Base-by-base conservation (phyloP, 2,329 filamentous ascomycete species). In the Fusarium torreyae region DNA sequence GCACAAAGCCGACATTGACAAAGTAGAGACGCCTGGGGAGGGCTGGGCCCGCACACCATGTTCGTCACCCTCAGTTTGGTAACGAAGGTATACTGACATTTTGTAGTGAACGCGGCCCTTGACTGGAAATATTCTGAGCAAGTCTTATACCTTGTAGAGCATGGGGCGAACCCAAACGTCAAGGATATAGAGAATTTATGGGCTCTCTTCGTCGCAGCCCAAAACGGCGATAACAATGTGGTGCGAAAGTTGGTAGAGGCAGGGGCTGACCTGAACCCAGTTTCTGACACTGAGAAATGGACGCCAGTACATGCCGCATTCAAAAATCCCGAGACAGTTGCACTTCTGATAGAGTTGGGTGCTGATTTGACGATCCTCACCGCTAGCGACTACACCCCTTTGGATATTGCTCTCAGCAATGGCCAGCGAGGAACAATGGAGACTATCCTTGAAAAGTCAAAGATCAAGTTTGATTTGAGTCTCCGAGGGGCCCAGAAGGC, bases 81-180 rank as follows among this genome's bases (percentile, higher is more conserved):
- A 22, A 5, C 7, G 26, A 1, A 6, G 8, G 1, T 5, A 13
- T 14, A 22, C 26, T 43, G 2, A 43, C 15, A 10, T 10, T 0
- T 14, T 22, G 2, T 22, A 51, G 48, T 44, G 20, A 26, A 34
- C 5, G 28, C 9, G 2, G 59, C 63, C 8, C 20, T 56, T 2
- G 49, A 55, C 5, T 24, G 24, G 17, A 9, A 22, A 6, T n/a
- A 20, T 7, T 5, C 13, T 1, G 44, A 51, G 9, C 26, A 17
- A 3, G 26, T 39, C 9, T 22, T 52, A 7, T 66, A 39, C 38
- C 38, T 53, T 17, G 11, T 57, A 14, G 33, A n/a, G 1, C 18
- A 45, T n/a, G 60, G 45, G 7, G 28, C 42, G 17, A 26, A 55
- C 7, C 48, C 59, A 1, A 38, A 60, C 7, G 43, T 52, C 1